Conservation (phyloP, 352 stramenopile species). For the Aphanomyces euteiches region DNA sequence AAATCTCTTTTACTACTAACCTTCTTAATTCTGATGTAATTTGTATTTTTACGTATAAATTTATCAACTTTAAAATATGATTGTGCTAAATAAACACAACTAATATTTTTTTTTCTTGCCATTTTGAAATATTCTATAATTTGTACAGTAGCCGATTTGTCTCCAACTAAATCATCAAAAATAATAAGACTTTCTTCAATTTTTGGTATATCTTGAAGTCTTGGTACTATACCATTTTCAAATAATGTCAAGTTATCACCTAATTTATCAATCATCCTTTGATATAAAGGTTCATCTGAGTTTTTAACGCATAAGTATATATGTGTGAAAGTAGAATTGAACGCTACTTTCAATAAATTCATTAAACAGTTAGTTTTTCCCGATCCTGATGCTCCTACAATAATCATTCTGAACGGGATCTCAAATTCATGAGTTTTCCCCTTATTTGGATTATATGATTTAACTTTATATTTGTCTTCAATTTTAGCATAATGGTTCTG, state of each 20-base stretch:
- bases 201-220: slow-evolving; percentile 19
- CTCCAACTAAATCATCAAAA: slow-evolving; percentile 18
- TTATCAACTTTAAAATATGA: slow-evolving; percentile 22
- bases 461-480: slow-evolving; percentile 19
- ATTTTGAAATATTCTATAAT: slow-evolving; percentile 26
- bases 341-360: slow-evolving; percentile 17
- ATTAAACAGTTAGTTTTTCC: not conserved
- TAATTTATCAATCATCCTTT: slow-evolving; percentile 11
- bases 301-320: not conserved
- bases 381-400: not conserved
- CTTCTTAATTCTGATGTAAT: slow-evolving; percentile 20
- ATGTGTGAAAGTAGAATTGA: not conserved
- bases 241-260: slow-evolving; percentile 16
- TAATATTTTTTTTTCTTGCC: slow-evolving; percentile 15
- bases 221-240: slow-evolving; percentile 15
- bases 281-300: slow-evolving; percentile 15
- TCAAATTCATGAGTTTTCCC: not conserved
- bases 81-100: slow-evolving; percentile 2
- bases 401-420: not conserved
- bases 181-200: not conserved
- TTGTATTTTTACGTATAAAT: slow-evolving; percentile 17
- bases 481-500: slow-evolving; percentile 3
- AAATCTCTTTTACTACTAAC: slow-evolving; percentile 22
- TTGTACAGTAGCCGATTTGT: slow-evolving; percentile 17
- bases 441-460: not conserved